phyloP scores from a whole-genome alignment of 176 grass and related monocot species.

The Coix lacrymajobi region DNA sequence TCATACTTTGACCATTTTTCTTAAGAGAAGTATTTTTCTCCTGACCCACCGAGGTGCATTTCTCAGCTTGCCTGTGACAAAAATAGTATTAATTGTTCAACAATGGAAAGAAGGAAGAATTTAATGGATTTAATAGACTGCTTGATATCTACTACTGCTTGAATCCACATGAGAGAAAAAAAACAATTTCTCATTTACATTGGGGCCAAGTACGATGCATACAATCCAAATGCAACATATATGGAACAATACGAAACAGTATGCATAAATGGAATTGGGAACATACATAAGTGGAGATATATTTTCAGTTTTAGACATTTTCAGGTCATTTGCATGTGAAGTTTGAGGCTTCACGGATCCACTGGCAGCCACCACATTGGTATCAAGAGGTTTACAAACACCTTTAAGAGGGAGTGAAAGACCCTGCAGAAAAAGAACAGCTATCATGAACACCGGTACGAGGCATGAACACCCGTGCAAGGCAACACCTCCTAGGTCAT shows the following conservation, averaged over 20 bases:
- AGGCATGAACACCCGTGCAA: too few species aligned
- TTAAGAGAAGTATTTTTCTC: constrained; percentile 18
- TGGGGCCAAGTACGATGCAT: not conserved
- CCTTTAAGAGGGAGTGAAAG: constrained; percentile 48
- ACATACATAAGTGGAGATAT: constrained; percentile 12
- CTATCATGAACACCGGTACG: not conserved
- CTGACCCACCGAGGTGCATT: not conserved
- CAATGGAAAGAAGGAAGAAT: not conserved
- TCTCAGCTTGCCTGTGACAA: constrained; percentile 36
- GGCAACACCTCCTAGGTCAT: too few species aligned
- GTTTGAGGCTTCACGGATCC: constrained; percentile 14
- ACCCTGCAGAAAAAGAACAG: constrained; percentile 47
- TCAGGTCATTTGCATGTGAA: constrained; percentile 4
- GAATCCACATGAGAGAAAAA: not conserved
- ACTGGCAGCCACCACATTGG: constrained; percentile 18
- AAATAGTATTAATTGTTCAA: constrained; percentile 35
- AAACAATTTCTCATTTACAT: not conserved
- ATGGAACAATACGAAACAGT: not conserved
- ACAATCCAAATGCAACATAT: not conserved
- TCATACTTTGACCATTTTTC: constrained; percentile 30
- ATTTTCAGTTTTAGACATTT: constrained; percentile 15
- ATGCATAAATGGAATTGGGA: not conserved
- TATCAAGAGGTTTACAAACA: constrained; percentile 20
- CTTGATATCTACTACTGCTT: not conserved
- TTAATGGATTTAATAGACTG: not conserved